Percentiles rank a stretch among this genome's conserved stretches.
phyloP scores from a whole-genome alignment of 768 basidiomycete genomes.

The Amanita subjunquillea region DNA sequence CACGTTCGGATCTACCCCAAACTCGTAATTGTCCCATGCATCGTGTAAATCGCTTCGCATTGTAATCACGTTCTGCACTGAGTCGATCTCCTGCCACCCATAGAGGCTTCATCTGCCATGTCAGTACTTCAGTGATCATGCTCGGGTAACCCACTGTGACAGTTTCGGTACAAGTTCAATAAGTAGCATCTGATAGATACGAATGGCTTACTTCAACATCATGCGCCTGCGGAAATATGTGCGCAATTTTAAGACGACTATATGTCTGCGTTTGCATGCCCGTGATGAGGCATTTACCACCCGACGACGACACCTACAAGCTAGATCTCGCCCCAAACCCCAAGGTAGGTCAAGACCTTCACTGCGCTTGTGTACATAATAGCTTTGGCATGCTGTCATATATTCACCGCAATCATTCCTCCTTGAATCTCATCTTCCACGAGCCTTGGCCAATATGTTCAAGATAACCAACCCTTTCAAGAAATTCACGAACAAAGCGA shows the following conservation, averaged over 20 bases:
- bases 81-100: slow-evolving; percentile 11
- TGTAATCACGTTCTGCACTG: slow-evolving; percentile 12
- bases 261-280: slow-evolving; percentile 4
- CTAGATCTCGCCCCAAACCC: too few species aligned
- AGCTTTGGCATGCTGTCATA: too few species aligned
- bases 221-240: slow-evolving; percentile 17
- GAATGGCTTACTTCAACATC: slow-evolving; percentile 14
- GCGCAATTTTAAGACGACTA: slow-evolving; percentile 11
- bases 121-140: slow-evolving; percentile 11
- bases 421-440: too few species aligned
- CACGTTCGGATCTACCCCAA: slow-evolving; percentile 14
- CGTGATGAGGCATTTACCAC: slow-evolving; percentile 12
- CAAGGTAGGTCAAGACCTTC: too few species aligned
- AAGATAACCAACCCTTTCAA: too few species aligned
- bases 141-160: slow-evolving; percentile 10
- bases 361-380: too few species aligned
- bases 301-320: too few species aligned
- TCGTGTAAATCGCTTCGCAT: slow-evolving; percentile 12
- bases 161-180: not conserved
- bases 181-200: not conserved
- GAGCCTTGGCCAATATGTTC: too few species aligned
- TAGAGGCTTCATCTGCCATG: slow-evolving; percentile 1
- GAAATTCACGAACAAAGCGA: too few species aligned
- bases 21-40: slow-evolving; percentile 14
- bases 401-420: too few species aligned